Evolutionary conservation across 2,329 filamentous ascomycete species (phyloP), one percentile per base, ranked within the genome.

Genomic region (Ascochyta pisi): DNA sequence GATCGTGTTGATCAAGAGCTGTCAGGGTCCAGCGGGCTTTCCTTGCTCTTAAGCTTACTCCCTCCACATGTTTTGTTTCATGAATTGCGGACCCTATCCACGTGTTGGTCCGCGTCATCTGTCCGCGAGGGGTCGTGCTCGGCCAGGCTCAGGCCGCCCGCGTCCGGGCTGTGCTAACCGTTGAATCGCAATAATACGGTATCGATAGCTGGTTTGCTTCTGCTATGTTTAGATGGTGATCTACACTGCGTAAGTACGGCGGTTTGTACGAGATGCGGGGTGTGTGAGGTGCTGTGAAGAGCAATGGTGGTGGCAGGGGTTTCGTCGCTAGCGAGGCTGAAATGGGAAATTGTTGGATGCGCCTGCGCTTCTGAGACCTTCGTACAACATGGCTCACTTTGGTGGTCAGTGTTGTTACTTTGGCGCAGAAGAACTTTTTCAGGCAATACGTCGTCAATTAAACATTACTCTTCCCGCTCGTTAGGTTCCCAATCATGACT

Each of bases 21-120:
- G 33, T 34, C 47, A 56, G 53, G 53, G 47, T 56, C 47, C 42
- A 56, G 38, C 31, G 33, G 53, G 23, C 42, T 43, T 47, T 24
- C 26, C 37, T 43, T 39, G 38, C 38, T 56, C 53, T 56, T 56
- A 51, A 56, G 35, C 42, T 29, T 27, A 19, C 37, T 43, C 26
- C 31, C 53, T 47, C 42, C 53, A 46, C 42, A 43, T 45, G 42
- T 46, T 40, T 43, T 34, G 53, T 56, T 56, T 56, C 53, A 56
- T 51, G 42, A 56, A 56, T 47, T 51, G 53, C 53, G 53, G 53
- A 56, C 48, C 53, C 53, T 46, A 48, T 56, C 42, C 47, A 50
- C 53, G 47, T 41, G 48, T 34, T 50, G 40, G 53, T 55, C 53
- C 53, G 47, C 53, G 53, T 56, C 53, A 56, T 51, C 53, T 47